A percentile compares a stretch with the other conserved stretches of the same genome.
Evolutionary conservation across 2,329 filamentous ascomycete species (phyloP).

Genomic region (Nannizzia gypsea): DNA sequence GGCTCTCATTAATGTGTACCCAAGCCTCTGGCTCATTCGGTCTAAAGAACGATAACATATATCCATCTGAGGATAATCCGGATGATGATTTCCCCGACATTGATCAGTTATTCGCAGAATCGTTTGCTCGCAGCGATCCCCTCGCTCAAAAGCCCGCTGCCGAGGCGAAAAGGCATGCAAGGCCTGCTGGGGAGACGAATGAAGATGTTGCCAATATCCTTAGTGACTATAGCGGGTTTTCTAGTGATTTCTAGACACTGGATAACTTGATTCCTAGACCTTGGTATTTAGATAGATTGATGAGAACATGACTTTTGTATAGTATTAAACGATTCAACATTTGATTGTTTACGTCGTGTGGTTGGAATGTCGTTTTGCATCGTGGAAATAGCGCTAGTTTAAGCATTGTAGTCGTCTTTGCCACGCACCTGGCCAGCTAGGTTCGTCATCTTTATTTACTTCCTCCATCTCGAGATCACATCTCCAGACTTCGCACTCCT

Average conservation of each 20-base stretch:
- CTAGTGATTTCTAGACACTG: not conserved
- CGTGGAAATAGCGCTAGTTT: not conserved
- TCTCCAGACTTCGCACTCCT: not conserved
- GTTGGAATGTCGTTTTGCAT: not conserved
- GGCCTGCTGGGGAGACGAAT: not conserved
- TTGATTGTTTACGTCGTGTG: not conserved
- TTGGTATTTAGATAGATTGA: not conserved
- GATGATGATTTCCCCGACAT: slow-evolving; percentile 22
- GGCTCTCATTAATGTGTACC: slow-evolving; percentile 13
- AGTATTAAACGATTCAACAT: not conserved
- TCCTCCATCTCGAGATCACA: not conserved
- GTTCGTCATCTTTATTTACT: not conserved
- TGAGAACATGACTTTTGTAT: not conserved
- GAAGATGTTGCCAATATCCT: not conserved
- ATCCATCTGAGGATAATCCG: slow-evolving; percentile 2
- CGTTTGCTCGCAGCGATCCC: not conserved
- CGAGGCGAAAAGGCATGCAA: not conserved
- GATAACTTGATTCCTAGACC: not conserved
- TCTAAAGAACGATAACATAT: not conserved
- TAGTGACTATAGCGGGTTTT: not conserved
- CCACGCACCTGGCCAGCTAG: not conserved
- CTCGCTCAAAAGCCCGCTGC: not conserved
- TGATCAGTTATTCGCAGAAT: slow-evolving; percentile 15
- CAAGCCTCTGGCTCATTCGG: slow-evolving; percentile 3
- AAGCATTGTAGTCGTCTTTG: too few relatives aligned